Conservation (phyloP, 2,329 filamentous ascomycete genomes). For the Ceratocystis papillata region DNA sequence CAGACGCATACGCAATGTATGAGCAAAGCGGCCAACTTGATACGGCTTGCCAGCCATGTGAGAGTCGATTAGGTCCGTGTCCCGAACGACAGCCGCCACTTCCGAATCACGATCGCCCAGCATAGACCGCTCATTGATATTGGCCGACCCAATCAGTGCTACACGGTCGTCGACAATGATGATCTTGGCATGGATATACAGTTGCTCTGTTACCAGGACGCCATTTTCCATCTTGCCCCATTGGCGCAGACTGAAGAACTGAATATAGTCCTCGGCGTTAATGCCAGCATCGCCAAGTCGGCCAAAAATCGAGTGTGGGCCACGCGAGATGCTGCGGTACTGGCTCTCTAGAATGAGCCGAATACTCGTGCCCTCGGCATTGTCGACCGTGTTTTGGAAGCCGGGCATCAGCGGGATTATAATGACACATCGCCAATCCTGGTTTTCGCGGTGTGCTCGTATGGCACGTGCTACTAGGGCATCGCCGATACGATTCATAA, state of each 20-base stretch:
- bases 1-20: constrained; percentile 80
- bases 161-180: constrained; percentile 93
- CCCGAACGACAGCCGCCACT: constrained; percentile 76
- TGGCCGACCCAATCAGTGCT: constrained; percentile 90
- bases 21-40: constrained; percentile 80
- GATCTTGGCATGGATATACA: constrained; percentile 96
- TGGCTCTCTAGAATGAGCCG: constrained; percentile 95
- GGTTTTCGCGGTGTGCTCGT: constrained; percentile 67
- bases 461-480: constrained; percentile 87
- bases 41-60: constrained; percentile 86
- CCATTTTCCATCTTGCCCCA: constrained; percentile 88
- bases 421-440: constrained; percentile 83
- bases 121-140: constrained; percentile 98
- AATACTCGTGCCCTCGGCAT: constrained; percentile 87
- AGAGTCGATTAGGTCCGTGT: constrained; percentile 85
- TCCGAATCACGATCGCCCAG: constrained; percentile 86
- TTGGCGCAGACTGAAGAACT: constrained; percentile 82
- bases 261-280: constrained; percentile 88
- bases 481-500: constrained; percentile 88
- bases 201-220: constrained; percentile 79
- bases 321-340: constrained; percentile 89
- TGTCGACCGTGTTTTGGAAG: constrained; percentile 92
- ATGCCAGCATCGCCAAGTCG: constrained; percentile 68
- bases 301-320: constrained; percentile 84
- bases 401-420: constrained; percentile 95